Evolutionary conservation across 176 grass and related monocot genomes (phyloP).

Genomic region (Miscanthus lutarioriparius): DNA sequence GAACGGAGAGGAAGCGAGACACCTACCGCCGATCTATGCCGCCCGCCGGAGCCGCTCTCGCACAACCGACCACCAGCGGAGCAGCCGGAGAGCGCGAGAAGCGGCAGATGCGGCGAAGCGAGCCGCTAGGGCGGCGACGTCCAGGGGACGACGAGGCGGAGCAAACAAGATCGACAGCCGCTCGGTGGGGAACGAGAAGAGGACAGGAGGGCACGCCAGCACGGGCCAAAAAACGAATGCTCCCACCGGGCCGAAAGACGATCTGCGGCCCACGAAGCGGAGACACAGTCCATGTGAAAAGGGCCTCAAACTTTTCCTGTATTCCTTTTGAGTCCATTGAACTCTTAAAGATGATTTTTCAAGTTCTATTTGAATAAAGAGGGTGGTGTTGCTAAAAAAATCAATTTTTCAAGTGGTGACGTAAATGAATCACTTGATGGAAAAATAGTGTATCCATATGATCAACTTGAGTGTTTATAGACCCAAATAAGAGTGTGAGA

Average conservation of each 20-base stretch:
- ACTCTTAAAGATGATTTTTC: no score
- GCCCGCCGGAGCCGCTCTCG: neutral
- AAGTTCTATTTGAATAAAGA: no score
- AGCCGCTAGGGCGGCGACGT: neutral
- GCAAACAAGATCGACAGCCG: neutral
- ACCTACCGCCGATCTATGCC: neutral
- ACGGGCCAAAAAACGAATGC: constrained; percentile 16
- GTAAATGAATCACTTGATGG: no score
- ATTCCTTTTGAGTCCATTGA: neutral
- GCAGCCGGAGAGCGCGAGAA: neutral
- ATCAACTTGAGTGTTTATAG: no score
- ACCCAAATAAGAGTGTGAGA: no score
- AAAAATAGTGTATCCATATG: no score
- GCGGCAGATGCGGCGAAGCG: neutral
- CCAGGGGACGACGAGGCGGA: neutral
- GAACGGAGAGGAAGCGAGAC: no score
- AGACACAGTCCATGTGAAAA: neutral
- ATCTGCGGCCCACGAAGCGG: neutral
- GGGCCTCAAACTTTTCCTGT: neutral
- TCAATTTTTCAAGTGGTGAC: neutral
- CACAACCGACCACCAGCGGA: neutral
- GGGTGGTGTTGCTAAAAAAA: no score
- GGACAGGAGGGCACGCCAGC: neutral
- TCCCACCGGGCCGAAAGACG: neutral
- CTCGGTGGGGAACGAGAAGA: neutral